Conservation (phyloP, 108 stramenopile genomes). For the Skeletonema grethae region DNA sequence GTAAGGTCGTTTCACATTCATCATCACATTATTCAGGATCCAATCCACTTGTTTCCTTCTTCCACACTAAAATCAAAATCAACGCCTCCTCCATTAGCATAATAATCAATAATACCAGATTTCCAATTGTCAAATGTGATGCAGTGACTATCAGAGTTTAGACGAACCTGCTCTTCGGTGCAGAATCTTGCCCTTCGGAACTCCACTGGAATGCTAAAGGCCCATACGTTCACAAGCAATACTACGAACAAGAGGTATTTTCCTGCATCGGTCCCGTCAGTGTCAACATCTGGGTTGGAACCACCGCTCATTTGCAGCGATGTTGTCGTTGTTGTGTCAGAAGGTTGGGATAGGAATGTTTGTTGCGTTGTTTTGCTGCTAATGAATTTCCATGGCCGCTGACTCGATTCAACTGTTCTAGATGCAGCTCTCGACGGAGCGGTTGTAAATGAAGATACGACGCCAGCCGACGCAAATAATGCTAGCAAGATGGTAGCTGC, state of each 20-base stretch:
- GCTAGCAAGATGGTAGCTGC: background rate
- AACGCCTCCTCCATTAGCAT: constrained; percentile 55
- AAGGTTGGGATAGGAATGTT: background rate
- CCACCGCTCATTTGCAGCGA: constrained; percentile 19
- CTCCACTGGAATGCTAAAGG: constrained; percentile 56
- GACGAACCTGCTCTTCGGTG: constrained; percentile 34
- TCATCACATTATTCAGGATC: background rate
- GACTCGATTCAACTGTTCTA: background rate
- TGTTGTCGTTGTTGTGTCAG: constrained; percentile 26
- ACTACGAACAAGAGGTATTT: constrained; percentile 24
- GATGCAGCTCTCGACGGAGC: background rate
- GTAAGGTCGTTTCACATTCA: background rate
- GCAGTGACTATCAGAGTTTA: constrained; percentile 52
- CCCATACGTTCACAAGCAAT: constrained; percentile 42
- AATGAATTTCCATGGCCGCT: background rate
- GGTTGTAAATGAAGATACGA: background rate
- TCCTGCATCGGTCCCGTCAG: constrained; percentile 25
- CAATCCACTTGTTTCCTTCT: constrained; percentile 10
- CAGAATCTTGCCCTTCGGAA: constrained; percentile 57
- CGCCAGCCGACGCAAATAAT: background rate
- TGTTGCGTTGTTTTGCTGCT: background rate
- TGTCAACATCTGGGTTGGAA: constrained; percentile 19
- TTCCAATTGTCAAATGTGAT: constrained; percentile 49
- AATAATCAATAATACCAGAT: constrained; percentile 46
- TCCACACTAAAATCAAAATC: constrained; percentile 47